Base-by-base conservation (phyloP, 2,329 filamentous ascomycete genomes). In the Talaromyces sp. region DNA sequence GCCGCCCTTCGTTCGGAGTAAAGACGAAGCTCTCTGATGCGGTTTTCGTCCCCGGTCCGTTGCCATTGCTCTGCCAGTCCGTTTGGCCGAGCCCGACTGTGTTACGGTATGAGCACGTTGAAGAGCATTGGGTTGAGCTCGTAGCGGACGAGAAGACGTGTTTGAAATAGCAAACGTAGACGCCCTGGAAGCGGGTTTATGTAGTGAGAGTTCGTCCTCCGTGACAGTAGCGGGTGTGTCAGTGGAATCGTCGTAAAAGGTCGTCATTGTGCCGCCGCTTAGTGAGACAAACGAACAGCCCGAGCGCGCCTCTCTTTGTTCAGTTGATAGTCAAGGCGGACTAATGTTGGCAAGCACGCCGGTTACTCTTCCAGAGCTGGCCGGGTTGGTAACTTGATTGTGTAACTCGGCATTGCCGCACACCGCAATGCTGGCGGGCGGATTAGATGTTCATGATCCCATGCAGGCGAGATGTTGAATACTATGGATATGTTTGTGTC, bases 1-100 rank as follows among this genome's bases (percentile, higher is more conserved):
- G 70, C 84, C 85, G 70, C 84, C 84, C 73, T 82, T 86, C 59
- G 77, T 72, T 40, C 76, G 79, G 60, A 78, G 70, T 17, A 79
- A 71, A 7, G 76, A 77, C 68, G 70, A 77, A 67, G 72, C 71
- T 53, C 34, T 56, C 22, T 63, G 61, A 29, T 72, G 73, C 36
- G 75, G 70, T 67, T 75, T 72, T 67, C 70, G 78, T 67, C 72
- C 72, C 68, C 71, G 75, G 51, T 71, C 64, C 22, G 34, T 45
- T 53, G 73, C 72, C 56, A 74, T 64, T 65, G 72, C 74, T 58
- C 61, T 58, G 40, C 58, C 62, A 8, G 68, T 71, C 67, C 73
- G 75, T 27, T 72, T 69, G 29, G 72, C 67, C 58, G 73, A 71
- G 67, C 71, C 74, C 53, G 72, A 71, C 66, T 77, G 75, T 67